Percentiles rank a stretch among this genome's conserved stretches.
Evolutionary conservation across 192 early-diverging fungal genomes (phyloP).

Genomic region (Backusella mclennaniae): DNA sequence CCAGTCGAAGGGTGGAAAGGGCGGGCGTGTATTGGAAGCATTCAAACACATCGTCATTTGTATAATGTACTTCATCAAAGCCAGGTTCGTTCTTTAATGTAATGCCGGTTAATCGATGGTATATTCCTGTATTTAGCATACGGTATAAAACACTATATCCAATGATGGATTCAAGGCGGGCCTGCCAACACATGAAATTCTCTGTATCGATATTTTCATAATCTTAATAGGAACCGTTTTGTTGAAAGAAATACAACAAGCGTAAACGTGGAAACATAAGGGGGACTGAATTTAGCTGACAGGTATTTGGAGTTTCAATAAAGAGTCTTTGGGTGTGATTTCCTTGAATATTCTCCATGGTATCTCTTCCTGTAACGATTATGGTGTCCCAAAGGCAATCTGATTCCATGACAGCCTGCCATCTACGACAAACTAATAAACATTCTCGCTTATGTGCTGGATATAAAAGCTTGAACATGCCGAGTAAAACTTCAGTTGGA

Average conservation of each 20-base stretch:
- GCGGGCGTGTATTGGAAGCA: not conserved
- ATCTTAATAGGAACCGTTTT: not conserved
- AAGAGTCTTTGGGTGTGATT: not conserved
- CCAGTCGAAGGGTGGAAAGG: not conserved
- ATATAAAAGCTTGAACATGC: not conserved
- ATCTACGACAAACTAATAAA: not conserved
- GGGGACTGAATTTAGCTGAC: not conserved
- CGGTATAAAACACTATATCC: not conserved
- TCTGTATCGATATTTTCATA: not conserved
- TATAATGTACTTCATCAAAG: not conserved
- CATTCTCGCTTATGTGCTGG: not conserved
- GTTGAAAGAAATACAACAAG: not conserved
- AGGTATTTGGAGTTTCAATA: not conserved
- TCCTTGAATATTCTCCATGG: not conserved
- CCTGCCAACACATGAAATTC: not conserved
- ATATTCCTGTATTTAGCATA: not conserved
- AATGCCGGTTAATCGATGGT: not conserved
- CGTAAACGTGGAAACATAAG: not conserved
- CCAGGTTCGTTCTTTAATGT: not conserved
- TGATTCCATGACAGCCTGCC: not conserved
- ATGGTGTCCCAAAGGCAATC: not conserved
- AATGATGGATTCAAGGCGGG: not conserved
- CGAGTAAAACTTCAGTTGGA: not conserved
- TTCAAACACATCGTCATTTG: not conserved
- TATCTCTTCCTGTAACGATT: not conserved